Evolutionary conservation across 257 asterid species (phyloP).

Genomic region (Eucommia ulmoides): DNA sequence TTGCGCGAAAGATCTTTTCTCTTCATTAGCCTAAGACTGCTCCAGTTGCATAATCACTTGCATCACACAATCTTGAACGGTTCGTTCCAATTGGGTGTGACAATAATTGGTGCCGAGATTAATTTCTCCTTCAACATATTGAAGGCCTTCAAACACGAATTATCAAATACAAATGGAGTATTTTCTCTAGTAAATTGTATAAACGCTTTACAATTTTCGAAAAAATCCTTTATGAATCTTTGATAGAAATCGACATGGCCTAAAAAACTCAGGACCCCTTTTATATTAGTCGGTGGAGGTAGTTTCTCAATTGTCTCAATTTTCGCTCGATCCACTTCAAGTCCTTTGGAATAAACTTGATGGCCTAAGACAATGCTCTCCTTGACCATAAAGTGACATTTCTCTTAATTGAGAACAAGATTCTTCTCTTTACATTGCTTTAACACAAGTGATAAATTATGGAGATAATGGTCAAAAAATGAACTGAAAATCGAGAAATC

Average conservation of each 20-base stretch:
- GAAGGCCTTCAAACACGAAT: not conserved
- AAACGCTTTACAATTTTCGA: not conserved
- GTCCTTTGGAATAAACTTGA: no score
- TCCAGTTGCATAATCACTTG: not conserved
- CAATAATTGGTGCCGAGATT: not conserved
- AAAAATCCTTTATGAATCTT: not conserved
- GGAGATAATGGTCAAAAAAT: not conserved
- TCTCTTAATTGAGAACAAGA: not conserved
- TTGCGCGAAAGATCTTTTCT: not conserved
- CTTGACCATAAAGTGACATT: no score
- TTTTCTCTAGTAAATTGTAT: not conserved
- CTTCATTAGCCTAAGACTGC: not conserved
- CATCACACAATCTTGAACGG: not conserved
- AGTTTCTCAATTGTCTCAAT: not conserved
- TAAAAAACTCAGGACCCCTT: not conserved
- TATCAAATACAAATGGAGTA: not conserved
- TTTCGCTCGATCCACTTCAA: not conserved
- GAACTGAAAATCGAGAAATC: not conserved
- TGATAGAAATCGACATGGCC: no score
- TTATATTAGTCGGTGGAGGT: not conserved
- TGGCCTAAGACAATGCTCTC: no score
- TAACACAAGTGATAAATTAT: not conserved
- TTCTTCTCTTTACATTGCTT: not conserved
- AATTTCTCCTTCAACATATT: not conserved
- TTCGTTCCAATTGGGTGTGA: not conserved